Conservation (phyloP, 768 basidiomycete species). For the Phylloporus sp. region DNA sequence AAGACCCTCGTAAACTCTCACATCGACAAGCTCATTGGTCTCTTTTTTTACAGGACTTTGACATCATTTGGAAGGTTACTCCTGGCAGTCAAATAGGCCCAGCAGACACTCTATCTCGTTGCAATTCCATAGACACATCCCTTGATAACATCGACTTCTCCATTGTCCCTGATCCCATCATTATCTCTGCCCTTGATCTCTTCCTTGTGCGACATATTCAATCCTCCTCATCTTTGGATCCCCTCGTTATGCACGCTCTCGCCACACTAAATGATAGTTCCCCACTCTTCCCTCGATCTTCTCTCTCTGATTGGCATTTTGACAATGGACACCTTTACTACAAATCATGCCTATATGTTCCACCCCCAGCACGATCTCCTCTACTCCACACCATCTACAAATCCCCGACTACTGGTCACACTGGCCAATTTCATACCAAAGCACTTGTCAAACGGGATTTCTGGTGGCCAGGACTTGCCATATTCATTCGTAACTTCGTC, state of each 20-base stretch:
- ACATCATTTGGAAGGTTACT: not conserved
- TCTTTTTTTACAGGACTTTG: not conserved
- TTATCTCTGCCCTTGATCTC: not conserved
- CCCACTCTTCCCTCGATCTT: not conserved
- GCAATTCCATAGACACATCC: not conserved
- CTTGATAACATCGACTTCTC: not conserved
- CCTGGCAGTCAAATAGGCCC: not conserved
- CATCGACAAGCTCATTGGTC: not conserved
- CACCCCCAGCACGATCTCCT: no score
- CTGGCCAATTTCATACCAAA: no score
- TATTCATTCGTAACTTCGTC: no score
- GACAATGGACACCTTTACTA: no score
- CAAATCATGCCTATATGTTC: no score
- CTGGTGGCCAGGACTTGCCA: no score
- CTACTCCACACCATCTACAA: no score
- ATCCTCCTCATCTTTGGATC: not conserved
- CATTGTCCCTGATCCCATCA: not conserved
- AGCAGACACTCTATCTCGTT: not conserved
- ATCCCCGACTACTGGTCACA: no score
- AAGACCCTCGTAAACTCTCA: no score
- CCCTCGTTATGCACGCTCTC: not conserved
- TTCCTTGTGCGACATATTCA: not conserved
- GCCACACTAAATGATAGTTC: not conserved
- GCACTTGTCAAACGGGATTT: no score
- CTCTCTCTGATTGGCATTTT: no score